Evolutionary conservation across 352 stramenopile species (phyloP), one percentile per base, ranked within the genome.

Genomic region (Globisporangium middletonii): DNA sequence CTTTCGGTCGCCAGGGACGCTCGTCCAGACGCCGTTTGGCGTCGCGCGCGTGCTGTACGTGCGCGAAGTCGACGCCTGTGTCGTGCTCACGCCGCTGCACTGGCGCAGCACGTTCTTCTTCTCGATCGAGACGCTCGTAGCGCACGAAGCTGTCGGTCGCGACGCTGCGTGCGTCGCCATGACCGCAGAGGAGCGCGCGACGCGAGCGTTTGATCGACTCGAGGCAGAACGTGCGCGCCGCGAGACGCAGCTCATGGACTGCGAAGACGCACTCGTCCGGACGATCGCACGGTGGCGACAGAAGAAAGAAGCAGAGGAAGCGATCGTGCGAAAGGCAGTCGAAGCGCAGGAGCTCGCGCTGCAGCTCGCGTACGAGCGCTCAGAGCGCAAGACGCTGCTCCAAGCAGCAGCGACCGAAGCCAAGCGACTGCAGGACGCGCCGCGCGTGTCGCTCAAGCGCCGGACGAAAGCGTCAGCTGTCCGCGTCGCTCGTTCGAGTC

Each of bases 21-120:
- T 77, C 3, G 43, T 88, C 3, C 63, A 58, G 1, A 89, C 80
- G 7, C 73, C 48, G 27, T 90, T 71, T 41, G 83, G 83, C 0
- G 68, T 80, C 33, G 79, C 76, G 1, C 55, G 56, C 8, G 68
- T 88, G 0, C 5, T 77, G 1, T 79, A 77, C 48, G 89, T 72
- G 35, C 75, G 83, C n/a, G 55, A 70, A 15, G 65, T 77, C 27
- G 83, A 91, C 57, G 59, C 60, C 8, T 81, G 61, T 43, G 62
- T 90, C 2, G 69, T 87, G 2, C 61, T 88, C 7, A 67, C 56
- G 16, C 64, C 71, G 2, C 30, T 77, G 0, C 41, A 64, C 2
- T 93, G 80, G 80, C 49, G 76, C 27, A 80, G 63, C 1, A 88
- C 77, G 2, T 59, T 91, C 7, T 88, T 68, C 44, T 63, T 88